phyloP scores from a whole-genome alignment of 805 yeast species.

The Candida anglica region DNA sequence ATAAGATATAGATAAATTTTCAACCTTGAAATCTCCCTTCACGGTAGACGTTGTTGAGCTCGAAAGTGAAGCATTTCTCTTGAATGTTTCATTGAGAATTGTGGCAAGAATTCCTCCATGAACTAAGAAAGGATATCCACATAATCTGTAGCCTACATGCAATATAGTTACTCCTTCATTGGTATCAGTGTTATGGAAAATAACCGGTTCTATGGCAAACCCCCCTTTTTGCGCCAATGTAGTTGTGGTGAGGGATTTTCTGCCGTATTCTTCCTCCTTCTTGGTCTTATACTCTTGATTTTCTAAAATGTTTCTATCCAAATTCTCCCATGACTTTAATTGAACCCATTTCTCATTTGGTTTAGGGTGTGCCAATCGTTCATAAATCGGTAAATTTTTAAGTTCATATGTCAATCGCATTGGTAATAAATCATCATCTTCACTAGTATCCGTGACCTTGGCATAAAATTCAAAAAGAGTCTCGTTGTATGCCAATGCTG shows the following conservation, averaged over 20 bases:
- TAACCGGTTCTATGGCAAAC: constrained; percentile 66
- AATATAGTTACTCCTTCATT: constrained; percentile 63
- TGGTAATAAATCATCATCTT: constrained; percentile 20
- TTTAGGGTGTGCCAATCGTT: constrained; percentile 40
- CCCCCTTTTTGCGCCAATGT: constrained; percentile 74
- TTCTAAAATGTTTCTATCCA: constrained; percentile 34
- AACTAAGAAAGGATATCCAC: constrained; percentile 83
- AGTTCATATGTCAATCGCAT: constrained; percentile 45
- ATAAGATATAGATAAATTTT: constrained; percentile 49
- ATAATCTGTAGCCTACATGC: constrained; percentile 72
- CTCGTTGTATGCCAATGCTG: constrained; percentile 23
- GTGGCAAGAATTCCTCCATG: constrained; percentile 91
- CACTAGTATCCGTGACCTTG: constrained; percentile 15
- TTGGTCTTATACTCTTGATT: constrained; percentile 9
- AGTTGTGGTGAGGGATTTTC: constrained; percentile 25
- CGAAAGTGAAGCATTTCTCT: constrained; percentile 47
- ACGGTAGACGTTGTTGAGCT: constrained; percentile 23
- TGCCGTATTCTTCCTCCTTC: constrained; percentile 8
- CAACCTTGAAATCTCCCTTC: constrained; percentile 48
- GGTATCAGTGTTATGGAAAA: constrained; percentile 54
- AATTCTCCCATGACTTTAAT: constrained; percentile 41
- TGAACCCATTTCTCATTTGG: constrained; percentile 45
- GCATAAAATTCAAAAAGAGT: constrained; percentile 21
- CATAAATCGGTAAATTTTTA: constrained; percentile 47
- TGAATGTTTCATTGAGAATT: constrained; percentile 70